Evolutionary conservation across 345 rosid species (phyloP).

Genomic region (Syzygium aqueum): DNA sequence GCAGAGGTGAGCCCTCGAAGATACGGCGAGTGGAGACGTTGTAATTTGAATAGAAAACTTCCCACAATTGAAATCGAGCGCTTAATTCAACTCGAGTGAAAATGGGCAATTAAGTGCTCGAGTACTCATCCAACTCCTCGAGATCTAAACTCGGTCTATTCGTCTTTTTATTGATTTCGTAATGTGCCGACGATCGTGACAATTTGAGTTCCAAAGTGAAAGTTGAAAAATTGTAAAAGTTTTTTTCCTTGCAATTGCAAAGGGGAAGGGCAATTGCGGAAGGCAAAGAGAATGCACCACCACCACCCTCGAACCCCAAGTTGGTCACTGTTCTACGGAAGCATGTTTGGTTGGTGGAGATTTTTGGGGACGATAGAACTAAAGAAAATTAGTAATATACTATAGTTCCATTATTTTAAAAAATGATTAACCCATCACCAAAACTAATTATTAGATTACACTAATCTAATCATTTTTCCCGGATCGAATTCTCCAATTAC

Average conservation of each 20-base stretch:
- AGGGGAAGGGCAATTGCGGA: slow-evolving; percentile 8
- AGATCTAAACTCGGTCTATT: not conserved
- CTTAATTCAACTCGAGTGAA: not conserved
- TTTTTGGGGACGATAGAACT: not conserved
- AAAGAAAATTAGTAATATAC: not conserved
- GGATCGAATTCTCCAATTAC: not conserved
- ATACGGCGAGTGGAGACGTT: fast-evolving
- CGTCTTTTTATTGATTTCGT: not conserved
- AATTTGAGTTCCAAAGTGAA: not conserved
- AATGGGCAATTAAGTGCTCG: no score
- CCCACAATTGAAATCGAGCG: not conserved
- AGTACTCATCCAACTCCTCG: fast-evolving
- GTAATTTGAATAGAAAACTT: not conserved
- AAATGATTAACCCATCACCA: not conserved
- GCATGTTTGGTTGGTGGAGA: slow-evolving; percentile 29
- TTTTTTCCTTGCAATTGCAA: not conserved
- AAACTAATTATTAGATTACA: not conserved
- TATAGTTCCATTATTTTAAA: not conserved
- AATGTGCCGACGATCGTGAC: fast-evolving
- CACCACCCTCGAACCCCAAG: not conserved
- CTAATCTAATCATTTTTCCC: not conserved
- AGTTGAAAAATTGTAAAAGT: not conserved
- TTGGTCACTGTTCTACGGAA: not conserved
- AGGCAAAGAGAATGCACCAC: not conserved
- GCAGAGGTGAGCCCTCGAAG: not conserved